phyloP scores from a whole-genome alignment of 192 early-diverging fungal genomes.

The Podila epigama region DNA sequence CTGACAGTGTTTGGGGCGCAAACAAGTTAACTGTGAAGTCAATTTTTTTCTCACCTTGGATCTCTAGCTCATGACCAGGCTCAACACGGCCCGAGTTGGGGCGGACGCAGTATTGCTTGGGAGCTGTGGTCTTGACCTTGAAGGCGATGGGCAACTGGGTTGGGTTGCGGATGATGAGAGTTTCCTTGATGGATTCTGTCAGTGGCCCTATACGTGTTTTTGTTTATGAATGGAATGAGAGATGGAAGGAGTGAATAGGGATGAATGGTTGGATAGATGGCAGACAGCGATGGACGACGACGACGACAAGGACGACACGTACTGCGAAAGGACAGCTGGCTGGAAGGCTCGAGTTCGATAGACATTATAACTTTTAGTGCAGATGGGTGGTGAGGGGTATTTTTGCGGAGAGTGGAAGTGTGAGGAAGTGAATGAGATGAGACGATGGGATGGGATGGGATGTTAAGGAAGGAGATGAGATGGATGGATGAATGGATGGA shows the following conservation, averaged over 20 bases:
- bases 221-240: background rate
- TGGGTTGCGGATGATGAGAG: conserved; percentile 68
- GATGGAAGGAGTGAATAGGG: background rate
- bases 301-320: conserved; percentile 24
- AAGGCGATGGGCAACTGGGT: conserved; percentile 81
- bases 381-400: background rate
- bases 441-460: background rate
- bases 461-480: background rate
- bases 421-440: background rate
- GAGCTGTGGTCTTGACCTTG: conserved; percentile 99
- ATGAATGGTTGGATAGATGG: background rate
- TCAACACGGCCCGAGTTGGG: conserved; percentile 89
- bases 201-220: conserved; percentile 63
- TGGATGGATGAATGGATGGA: background rate
- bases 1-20: too few relatives aligned
- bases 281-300: background rate
- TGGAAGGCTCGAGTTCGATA: conserved; percentile 64
- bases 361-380: conserved; percentile 51
- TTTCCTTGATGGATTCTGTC: conserved; percentile 63
- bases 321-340: conserved; percentile 66
- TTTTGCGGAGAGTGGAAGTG: background rate
- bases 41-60: conserved; percentile 75
- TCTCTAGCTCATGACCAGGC: conserved; percentile 68
- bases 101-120: conserved; percentile 95
- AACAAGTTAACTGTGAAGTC: too few relatives aligned